Base-by-base conservation (phyloP, 2,329 filamentous ascomycete species). In the Fusarium torulosum region DNA sequence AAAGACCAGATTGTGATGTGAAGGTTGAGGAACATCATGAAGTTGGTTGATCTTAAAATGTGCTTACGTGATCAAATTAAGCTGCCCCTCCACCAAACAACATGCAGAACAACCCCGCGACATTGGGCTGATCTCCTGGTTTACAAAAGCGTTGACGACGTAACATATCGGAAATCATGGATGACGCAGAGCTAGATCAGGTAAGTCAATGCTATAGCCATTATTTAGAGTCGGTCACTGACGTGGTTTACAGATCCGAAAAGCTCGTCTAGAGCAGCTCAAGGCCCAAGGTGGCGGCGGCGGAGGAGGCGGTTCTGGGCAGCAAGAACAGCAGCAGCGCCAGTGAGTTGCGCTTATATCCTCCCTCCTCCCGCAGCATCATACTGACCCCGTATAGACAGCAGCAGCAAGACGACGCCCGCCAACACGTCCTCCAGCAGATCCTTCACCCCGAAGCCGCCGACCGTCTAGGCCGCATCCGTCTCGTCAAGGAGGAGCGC, bases 391-490 rank as follows among this genome's bases (percentile, higher is more conserved):
- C 7, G 6, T n/a, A 7, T 20, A 45, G 40, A 56, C 70, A 85
- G 69, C 78, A 82, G 75, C 81, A 87, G 75, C 81, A 87, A 71
- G 85, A 87, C 68, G 92, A 95, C 78, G 90, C 91, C 38, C 91
- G 93, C 61, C 83, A 89, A 74, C 85, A 88, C 61, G 91, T 97
- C 72, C 90, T 99, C 66, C 88, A 87, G 72, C 96, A 98, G 80
- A 98, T 99, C 83, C 92, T 99, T 65, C 90, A 94, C 74, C 96
- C 96, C 70, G 93, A 95, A 76, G 96, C 96, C 19, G 92, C 93
- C 63, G 96, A 99, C 82, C 92, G 96, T 15, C 87, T 99, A 2
- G 93, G 93, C 58, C 93, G 96, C 70, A 98, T 99, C 81, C 91
- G 95, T 33, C 89, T 99, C 63, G 96, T 99, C 76, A 98, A 98